A percentile compares a stretch with the other conserved stretches of the same genome.
Conservation (phyloP, 1,139 yeast genomes). For the Eremothecium cymbalariae region DNA sequence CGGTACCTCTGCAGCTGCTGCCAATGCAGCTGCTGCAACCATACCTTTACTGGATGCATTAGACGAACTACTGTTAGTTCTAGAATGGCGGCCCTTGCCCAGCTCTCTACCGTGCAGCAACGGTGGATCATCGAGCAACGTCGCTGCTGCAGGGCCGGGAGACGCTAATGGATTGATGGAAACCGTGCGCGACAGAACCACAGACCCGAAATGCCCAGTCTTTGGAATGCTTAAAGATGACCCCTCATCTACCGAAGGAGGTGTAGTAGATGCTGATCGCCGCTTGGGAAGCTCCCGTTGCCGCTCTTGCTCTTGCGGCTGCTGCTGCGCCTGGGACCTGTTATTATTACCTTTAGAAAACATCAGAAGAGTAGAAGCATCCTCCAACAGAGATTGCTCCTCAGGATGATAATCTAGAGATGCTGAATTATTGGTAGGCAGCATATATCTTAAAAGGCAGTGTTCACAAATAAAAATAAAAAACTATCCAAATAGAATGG, state of each 20-base stretch:
- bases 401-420: conserved; percentile 3
- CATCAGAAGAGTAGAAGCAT: conserved; percentile 60
- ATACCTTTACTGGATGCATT: conserved; percentile 18
- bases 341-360: conserved; percentile 44
- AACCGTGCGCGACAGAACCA: too few relatives aligned
- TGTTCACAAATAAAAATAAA: background rate
- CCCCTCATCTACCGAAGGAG: too few relatives aligned
- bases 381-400: conserved; percentile 38
- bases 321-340: conserved; percentile 1
- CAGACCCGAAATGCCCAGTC: too few relatives aligned
- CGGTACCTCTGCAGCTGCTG: conserved; percentile 29
- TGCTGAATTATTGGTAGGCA: background rate
- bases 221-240: too few relatives aligned
- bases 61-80: conserved; percentile 4
- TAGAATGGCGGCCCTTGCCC: conserved; percentile 1
- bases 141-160: conserved; percentile 26
- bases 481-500: background rate
- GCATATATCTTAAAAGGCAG: background rate
- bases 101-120: background rate
- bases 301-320: background rate
- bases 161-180: conserved; percentile 18
- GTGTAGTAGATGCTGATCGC: too few relatives aligned
- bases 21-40: conserved; percentile 31
- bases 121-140: conserved; percentile 12
- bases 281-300: too few relatives aligned